phyloP scores from a whole-genome alignment of 108 stramenopile genomes.

The Fistulifera pelliculosa region DNA sequence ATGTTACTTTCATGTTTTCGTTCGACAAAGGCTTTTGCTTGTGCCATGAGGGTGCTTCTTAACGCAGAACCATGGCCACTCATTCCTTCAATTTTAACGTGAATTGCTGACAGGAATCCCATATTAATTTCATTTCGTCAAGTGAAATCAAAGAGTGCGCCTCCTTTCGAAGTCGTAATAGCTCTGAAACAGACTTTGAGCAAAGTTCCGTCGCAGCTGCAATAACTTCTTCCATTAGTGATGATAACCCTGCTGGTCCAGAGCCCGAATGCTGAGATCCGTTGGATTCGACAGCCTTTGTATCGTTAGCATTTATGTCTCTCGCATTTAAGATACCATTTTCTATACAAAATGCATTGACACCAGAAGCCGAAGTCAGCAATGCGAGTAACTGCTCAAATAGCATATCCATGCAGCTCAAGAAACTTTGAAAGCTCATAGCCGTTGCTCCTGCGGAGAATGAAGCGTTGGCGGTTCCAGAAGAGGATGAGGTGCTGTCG shows the following conservation, averaged over 20 bases:
- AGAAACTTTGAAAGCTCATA: constrained; percentile 73
- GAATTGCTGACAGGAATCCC: constrained; percentile 75
- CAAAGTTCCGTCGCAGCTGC: constrained; percentile 64
- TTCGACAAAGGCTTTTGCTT: constrained; percentile 90
- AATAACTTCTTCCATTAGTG: constrained; percentile 22
- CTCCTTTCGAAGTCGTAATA: constrained; percentile 78
- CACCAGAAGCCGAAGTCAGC: constrained; percentile 49
- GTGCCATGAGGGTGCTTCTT: constrained; percentile 79
- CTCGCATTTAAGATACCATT: not conserved
- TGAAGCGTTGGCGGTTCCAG: no score
- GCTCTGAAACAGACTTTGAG: constrained; percentile 71
- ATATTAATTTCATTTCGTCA: constrained; percentile 78
- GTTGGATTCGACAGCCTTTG: not conserved
- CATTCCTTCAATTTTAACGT: constrained; percentile 60
- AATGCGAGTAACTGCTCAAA: constrained; percentile 74
- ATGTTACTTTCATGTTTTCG: constrained; percentile 86
- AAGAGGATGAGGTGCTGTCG: not conserved
- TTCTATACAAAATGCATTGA: constrained; percentile 41
- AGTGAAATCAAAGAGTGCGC: constrained; percentile 68
- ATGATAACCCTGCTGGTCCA: constrained; percentile 11
- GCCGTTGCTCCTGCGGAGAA: constrained; percentile 48
- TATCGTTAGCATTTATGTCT: not conserved
- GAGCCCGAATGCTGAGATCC: not conserved
- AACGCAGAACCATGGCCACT: constrained; percentile 70
- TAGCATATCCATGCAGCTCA: constrained; percentile 76